Evolutionary conservation across 176 grass and related monocot species (phyloP), one percentile per base, ranked within the genome.

Genomic region (Carex pumila): DNA sequence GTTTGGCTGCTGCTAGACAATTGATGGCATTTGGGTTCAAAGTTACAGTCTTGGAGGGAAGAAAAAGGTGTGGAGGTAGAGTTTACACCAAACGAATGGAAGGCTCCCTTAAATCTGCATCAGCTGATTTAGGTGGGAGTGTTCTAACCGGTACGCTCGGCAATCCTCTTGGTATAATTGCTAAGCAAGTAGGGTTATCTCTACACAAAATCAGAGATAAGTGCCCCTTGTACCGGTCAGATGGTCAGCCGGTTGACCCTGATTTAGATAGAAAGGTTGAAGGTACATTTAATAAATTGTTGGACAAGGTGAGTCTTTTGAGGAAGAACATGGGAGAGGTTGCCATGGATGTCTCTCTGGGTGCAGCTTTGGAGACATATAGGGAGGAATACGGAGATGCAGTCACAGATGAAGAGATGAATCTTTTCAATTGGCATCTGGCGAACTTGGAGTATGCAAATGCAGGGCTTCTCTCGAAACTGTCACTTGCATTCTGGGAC

Each of bases 41-140:
- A 77, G 96, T 99, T 43, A 60, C 89, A 12, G 71, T 95, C 11
- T 86, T 99, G 77, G 96, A 99, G 71, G 96, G 96, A 5, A 90
- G 96, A 79, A 99, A 95, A 84, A 71, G 96, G 65, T 92, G 91
- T 0, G 96, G 96, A 22, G 96, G 93, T 8, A 87, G 96, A 5
- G 96, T 99, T 81, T 99, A 99, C 77, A 99, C 93, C 1, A 99
- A 99, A 87, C 94, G 87, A 81, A 93, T 99, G 96, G 96, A 99
- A 81, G 95, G 93, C 1, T 58, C 86, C 75, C 89, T 89, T 47
- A 90, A 87, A 8, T 91, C 49, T 15, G 96, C 96, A 63, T 87
- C 91, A n/a, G 88, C 87, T 14, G 96, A 99, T 74, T 89, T 99
- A n/a, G 96, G 96, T 0, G 96, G 93, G 22, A 95, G 96, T 11